These are phyloP conservation scores for Funneliformis geosporum DNA, from an alignment of 192 early-diverging fungal species.

Conservation along the genomic window DNA sequence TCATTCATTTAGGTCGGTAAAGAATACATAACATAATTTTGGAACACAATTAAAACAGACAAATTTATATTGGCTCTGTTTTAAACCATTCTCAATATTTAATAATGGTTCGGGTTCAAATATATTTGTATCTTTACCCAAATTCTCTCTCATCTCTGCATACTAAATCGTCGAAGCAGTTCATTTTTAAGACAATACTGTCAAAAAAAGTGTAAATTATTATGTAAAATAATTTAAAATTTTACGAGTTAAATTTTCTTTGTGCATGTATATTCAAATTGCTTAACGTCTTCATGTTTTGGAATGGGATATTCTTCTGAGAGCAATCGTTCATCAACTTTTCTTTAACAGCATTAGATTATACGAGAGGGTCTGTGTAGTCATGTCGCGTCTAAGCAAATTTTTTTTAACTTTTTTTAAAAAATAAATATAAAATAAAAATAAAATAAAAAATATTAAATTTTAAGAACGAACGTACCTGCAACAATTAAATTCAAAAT, in stretches of 20 bases:
- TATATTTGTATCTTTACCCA: constrained; percentile 65
- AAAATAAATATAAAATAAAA: no score
- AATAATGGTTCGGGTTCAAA: constrained; percentile 72
- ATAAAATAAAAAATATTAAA: no score
- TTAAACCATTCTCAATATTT: constrained; percentile 34
- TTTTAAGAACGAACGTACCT: no score
- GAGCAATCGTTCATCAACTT: constrained; percentile 40
- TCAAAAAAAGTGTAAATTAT: constrained; percentile 29
- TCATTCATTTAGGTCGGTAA: no score
- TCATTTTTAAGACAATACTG: constrained; percentile 60
- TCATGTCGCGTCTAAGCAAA: not conserved
- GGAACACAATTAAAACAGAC: constrained; percentile 63
- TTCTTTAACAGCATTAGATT: constrained; percentile 40
- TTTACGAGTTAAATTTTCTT: no score
- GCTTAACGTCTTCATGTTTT: constrained; percentile 34
- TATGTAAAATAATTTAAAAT: no score
- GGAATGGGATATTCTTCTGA: not conserved
- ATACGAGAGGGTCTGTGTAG: constrained; percentile 39
- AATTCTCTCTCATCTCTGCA: constrained; percentile 54
- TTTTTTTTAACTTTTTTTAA: not conserved
- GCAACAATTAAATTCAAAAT: no score
- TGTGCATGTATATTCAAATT: constrained; percentile 41
- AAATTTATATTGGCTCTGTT: constrained; percentile 48
- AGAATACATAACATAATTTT: constrained; percentile 37
- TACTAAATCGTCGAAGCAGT: constrained; percentile 56